Base-by-base conservation (phyloP, 306 rosid species). In the Vigna trinervia region DNA sequence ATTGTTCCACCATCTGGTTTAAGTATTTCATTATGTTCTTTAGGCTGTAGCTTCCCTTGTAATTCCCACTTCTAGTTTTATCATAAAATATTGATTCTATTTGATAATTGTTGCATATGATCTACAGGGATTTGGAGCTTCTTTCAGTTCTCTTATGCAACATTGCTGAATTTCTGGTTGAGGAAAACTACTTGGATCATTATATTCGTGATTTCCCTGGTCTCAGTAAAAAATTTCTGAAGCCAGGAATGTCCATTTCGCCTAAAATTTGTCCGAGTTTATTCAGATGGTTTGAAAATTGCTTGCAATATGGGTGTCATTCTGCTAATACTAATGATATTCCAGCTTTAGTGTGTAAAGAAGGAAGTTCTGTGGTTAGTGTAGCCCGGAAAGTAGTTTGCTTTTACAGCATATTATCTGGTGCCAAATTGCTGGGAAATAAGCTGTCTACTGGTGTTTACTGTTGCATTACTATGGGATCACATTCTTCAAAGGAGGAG, bases 231-330 rank as follows among this genome's bases (percentile, higher is more conserved):
- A 86, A 67, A 53, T 84, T 89, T 63, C 80, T 70, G 75, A 75
- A 57, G 56, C 60, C 84, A 63, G 83, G 75, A 71, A 53, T 87
- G 47, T 52, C 88, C 75, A 58, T 53, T 69, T 87, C 91, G 46
- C 45, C 12, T 73, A 87, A 89, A 90, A 82, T 75, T 61, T 87
- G 92, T 85, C 93, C 96, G 76, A 90, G 87, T 90, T 72, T 94
- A 79, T 90, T 88, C 90, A 89, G 96, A 87, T 94, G 98, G 98
- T 93, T 94, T 50, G 96, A 88, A 81, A 87, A 81, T 84, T 90
- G 97, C 86, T 86, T 94, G 91, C 91, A 78, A 51, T 81, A 72
- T 77, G 98, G 98, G 79, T 84, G 75, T 71, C 63, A 50, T 74
- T 85, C 71, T 79, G 89, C 91, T 74, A 81, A 75, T 79, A 70